phyloP scores from a whole-genome alignment of 331 rosid genomes.

The Rosa hybrid region DNA sequence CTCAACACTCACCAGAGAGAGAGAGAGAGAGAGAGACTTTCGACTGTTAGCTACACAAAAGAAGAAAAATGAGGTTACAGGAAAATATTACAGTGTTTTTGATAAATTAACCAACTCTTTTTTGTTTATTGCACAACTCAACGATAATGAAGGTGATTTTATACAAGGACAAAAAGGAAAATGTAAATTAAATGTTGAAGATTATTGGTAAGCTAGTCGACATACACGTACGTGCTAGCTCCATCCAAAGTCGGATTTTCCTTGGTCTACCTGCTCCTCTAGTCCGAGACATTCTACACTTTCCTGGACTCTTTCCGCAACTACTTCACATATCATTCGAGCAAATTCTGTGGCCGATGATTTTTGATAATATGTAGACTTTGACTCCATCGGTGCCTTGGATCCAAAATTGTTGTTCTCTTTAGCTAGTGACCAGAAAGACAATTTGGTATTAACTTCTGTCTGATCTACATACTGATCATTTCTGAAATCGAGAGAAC shows the following conservation, averaged over 20 bases:
- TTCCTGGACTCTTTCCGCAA: not conserved
- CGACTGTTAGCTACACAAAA: not conserved
- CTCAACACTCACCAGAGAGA: not conserved
- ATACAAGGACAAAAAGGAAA: not conserved
- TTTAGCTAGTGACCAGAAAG: not conserved
- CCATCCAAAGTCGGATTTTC: not conserved
- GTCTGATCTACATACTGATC: not conserved
- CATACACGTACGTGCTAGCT: not conserved
- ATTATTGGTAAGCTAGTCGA: not conserved
- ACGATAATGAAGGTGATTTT: slow-evolving; percentile 5
- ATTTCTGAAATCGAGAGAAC: not conserved
- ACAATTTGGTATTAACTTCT: not conserved
- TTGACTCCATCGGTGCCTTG: not conserved
- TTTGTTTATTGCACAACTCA: slow-evolving; percentile 12
- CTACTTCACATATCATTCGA: not conserved
- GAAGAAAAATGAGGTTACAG: not conserved
- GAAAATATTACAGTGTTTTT: not conserved
- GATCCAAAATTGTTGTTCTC: slow-evolving; percentile 1
- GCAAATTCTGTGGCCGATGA: not conserved
- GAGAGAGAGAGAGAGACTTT: not conserved
- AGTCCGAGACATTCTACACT: not conserved
- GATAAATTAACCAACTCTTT: not conserved
- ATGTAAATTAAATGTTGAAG: not conserved
- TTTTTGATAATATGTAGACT: not conserved
- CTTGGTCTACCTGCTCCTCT: slow-evolving; percentile 3